Evolutionary conservation across 1,284 basidiomycete genomes (phyloP).

Genomic region (Puccinia polysora): DNA sequence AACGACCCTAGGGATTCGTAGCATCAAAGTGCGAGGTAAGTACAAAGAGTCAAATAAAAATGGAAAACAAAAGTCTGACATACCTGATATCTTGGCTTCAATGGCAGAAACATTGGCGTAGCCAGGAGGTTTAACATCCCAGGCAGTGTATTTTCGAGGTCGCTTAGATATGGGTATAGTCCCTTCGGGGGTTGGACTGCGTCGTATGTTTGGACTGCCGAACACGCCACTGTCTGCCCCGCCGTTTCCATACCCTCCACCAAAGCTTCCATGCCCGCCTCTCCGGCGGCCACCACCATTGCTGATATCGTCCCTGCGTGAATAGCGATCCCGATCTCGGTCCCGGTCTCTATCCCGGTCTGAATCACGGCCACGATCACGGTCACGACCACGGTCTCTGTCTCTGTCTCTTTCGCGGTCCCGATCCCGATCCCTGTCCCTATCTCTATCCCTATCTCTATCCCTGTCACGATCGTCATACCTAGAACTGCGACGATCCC

Average conservation of each 20-base stretch:
- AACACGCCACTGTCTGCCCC: conserved; percentile 48
- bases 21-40: not conserved
- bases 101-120: conserved; percentile 90
- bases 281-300: conserved; percentile 55
- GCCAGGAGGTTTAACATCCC: conserved; percentile 91
- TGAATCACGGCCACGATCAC: conserved; percentile 53
- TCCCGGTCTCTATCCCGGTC: conserved; percentile 46
- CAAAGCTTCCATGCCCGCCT: conserved; percentile 51
- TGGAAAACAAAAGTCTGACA: not conserved
- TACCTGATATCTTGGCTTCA: conserved; percentile 94
- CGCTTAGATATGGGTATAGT: conserved; percentile 76
- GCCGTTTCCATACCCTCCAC: conserved; percentile 49
- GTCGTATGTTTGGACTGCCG: conserved; percentile 66
- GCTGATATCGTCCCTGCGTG: conserved; percentile 51
- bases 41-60: not conserved
- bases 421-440: conserved; percentile 50
- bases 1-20: conserved; percentile 66
- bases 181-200: conserved; percentile 86
- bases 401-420: conserved; percentile 47
- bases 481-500: conserved; percentile 46
- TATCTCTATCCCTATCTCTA: conserved; percentile 47
- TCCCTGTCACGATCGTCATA: conserved; percentile 52
- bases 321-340: conserved; percentile 46
- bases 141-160: conserved; percentile 78
- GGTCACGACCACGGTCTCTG: conserved; percentile 49